A percentile compares a stretch with the other conserved stretches of the same genome.
These are phyloP conservation scores for Daldinia grandis DNA, from an alignment of 495 filamentous ascomycete species.

Conservation along the genomic window DNA sequence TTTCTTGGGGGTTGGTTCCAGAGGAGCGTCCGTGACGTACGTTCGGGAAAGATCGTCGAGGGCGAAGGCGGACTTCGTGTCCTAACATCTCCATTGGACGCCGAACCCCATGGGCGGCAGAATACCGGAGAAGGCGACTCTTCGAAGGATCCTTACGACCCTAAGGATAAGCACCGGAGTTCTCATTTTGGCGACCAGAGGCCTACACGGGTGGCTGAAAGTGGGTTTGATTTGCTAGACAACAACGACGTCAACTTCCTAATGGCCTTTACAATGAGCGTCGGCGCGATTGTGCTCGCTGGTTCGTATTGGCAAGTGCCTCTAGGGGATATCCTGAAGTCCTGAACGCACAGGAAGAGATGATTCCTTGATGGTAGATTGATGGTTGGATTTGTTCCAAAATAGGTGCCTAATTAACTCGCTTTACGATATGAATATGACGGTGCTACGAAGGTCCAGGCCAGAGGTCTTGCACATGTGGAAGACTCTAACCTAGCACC, in stretches of 20 bases:
- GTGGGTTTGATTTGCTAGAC: slow-evolving; percentile 79
- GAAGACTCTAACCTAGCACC: no score
- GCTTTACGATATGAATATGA: no score
- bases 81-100: slow-evolving; percentile 51
- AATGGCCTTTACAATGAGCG: slow-evolving; percentile 85
- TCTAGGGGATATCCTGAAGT: slow-evolving; percentile 48
- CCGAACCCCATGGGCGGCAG: slow-evolving; percentile 27
- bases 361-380: neutral
- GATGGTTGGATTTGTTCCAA: neutral
- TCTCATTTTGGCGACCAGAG: slow-evolving; percentile 63
- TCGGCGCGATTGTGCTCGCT: slow-evolving; percentile 75
- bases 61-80: slow-evolving; percentile 85
- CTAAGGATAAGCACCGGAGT: slow-evolving; percentile 52
- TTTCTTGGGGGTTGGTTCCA: slow-evolving; percentile 86
- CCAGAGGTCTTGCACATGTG: no score
- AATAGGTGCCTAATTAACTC: neutral
- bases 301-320: slow-evolving; percentile 62
- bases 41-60: slow-evolving; percentile 87
- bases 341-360: slow-evolving; percentile 13
- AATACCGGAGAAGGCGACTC: slow-evolving; percentile 21
- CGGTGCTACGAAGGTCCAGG: no score
- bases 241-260: slow-evolving; percentile 94
- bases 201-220: slow-evolving; percentile 75
- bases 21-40: slow-evolving; percentile 83
- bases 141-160: slow-evolving; percentile 50